phyloP scores from a whole-genome alignment of 2,329 filamentous ascomycete genomes.

The Botrytis fragariae region DNA sequence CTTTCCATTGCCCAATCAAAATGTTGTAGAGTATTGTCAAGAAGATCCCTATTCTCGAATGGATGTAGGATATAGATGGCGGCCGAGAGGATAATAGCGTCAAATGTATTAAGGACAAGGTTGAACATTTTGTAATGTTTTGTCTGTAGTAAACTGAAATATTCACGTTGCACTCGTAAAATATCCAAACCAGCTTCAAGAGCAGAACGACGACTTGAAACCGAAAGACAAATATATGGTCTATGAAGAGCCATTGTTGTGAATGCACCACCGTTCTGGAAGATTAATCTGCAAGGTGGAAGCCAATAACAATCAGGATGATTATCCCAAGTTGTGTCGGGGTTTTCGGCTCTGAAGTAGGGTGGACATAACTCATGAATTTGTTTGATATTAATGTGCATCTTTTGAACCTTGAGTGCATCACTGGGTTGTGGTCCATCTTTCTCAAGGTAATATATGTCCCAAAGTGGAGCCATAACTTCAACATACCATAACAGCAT shows the following conservation, averaged over 20 bases:
- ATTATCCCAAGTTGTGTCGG: slow-evolving; percentile 56
- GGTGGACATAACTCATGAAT: slow-evolving; percentile 51
- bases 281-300: slow-evolving; percentile 46
- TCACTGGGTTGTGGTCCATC: slow-evolving; percentile 55
- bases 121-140: slow-evolving; percentile 54
- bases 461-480: slow-evolving; percentile 48
- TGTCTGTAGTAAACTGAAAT: slow-evolving; percentile 45
- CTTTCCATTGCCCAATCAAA: slow-evolving; percentile 59
- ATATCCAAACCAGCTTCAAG: slow-evolving; percentile 55
- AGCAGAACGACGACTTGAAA: slow-evolving; percentile 53
- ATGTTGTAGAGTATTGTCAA: slow-evolving; percentile 51
- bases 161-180: slow-evolving; percentile 56
- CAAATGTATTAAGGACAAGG: slow-evolving; percentile 62
- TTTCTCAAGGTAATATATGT: slow-evolving; percentile 52
- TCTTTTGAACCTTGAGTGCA: slow-evolving; percentile 51
- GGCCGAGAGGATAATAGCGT: slow-evolving; percentile 60
- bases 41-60: slow-evolving; percentile 50
- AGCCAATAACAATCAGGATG: slow-evolving; percentile 55
- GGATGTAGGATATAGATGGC: slow-evolving; percentile 62
- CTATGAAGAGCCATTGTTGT: slow-evolving; percentile 59
- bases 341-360: slow-evolving; percentile 53
- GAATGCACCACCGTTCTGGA: slow-evolving; percentile 49
- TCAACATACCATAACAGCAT: slow-evolving; percentile 51
- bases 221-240: slow-evolving; percentile 59
- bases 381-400: slow-evolving; percentile 51